Evolutionary conservation across 495 filamentous ascomycete species (phyloP).

Genomic region (Lindgomyces ingoldianus): DNA sequence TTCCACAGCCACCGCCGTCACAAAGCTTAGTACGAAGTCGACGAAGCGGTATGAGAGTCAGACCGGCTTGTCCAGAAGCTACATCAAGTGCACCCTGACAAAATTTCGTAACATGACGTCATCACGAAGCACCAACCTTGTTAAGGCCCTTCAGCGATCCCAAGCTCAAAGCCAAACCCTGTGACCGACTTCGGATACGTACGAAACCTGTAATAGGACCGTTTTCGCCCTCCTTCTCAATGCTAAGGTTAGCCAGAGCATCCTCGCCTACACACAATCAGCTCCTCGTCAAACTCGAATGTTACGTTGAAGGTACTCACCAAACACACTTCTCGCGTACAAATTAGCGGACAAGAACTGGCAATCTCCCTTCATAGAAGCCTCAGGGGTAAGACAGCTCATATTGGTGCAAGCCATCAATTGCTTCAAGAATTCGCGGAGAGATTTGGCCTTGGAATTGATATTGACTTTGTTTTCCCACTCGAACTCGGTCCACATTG

Average conservation of each 20-base stretch:
- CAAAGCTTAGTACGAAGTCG: background rate
- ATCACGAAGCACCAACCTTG: conserved; percentile 61
- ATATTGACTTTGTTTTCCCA: conserved; percentile 99
- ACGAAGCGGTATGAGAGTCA: background rate
- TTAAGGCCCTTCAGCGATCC: conserved; percentile 95
- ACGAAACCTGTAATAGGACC: conserved; percentile 98
- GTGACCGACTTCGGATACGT: conserved; percentile 94
- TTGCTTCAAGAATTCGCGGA: conserved; percentile 90
- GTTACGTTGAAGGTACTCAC: conserved; percentile 59
- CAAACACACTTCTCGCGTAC: conserved; percentile 97
- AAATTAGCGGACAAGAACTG: conserved; percentile 97
- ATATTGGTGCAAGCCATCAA: conserved; percentile 98
- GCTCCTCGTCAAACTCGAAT: background rate
- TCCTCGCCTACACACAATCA: conserved; percentile 78
- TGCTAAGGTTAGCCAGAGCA: conserved; percentile 94
- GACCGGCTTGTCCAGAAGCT: too few species aligned
- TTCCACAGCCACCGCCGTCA: background rate
- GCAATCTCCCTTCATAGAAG: conserved; percentile 94
- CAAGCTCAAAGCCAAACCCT: conserved; percentile 91
- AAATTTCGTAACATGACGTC: background rate
- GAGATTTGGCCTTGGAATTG: conserved; percentile 88
- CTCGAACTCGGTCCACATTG: conserved; percentile 99
- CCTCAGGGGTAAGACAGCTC: conserved; percentile 95
- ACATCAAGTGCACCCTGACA: background rate
- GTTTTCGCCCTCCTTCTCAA: conserved; percentile 95